Evolutionary conservation across 768 basidiomycete species (phyloP).

Genomic region (Boletus rufocinnamomeus): DNA sequence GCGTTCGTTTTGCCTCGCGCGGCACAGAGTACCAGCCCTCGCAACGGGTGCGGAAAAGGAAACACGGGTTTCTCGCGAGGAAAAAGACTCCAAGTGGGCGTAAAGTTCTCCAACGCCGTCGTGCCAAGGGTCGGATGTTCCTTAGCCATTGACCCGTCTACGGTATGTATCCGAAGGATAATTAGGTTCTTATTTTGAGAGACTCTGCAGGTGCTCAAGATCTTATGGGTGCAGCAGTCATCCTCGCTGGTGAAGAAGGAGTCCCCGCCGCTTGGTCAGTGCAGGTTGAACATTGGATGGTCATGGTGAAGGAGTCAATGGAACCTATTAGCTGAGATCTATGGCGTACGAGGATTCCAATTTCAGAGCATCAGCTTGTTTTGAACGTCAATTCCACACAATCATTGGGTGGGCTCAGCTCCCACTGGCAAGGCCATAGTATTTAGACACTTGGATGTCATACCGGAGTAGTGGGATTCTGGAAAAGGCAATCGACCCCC

Average conservation of each 20-base stretch:
- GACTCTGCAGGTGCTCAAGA: background rate
- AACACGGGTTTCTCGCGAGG: conserved; percentile 86
- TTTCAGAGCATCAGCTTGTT: background rate
- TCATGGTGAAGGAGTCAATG: background rate
- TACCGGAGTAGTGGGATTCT: conserved; percentile 5
- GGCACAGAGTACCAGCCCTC: conserved; percentile 98
- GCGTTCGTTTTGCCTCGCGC: conserved; percentile 58
- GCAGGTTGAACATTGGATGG: conserved; percentile 5
- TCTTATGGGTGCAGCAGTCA: background rate
- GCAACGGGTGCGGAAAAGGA: conserved; percentile 89
- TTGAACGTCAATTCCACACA: background rate
- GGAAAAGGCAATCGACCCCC: conserved; percentile 24
- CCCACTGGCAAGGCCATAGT: too few relatives aligned
- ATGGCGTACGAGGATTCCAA: background rate
- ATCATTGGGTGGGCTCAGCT: background rate
- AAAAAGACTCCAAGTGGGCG: conserved; percentile 68
- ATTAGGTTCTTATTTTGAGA: background rate
- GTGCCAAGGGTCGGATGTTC: conserved; percentile 75
- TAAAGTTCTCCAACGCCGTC: conserved; percentile 69
- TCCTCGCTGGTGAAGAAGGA: background rate
- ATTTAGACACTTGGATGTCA: too few relatives aligned
- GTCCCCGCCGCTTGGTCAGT: background rate
- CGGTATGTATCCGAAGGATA: conserved; percentile 13
- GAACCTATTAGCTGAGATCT: background rate
- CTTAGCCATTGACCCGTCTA: conserved; percentile 64